phyloP scores from a whole-genome alignment of 208 protist genomes.

The Leishmania tropica region DNA sequence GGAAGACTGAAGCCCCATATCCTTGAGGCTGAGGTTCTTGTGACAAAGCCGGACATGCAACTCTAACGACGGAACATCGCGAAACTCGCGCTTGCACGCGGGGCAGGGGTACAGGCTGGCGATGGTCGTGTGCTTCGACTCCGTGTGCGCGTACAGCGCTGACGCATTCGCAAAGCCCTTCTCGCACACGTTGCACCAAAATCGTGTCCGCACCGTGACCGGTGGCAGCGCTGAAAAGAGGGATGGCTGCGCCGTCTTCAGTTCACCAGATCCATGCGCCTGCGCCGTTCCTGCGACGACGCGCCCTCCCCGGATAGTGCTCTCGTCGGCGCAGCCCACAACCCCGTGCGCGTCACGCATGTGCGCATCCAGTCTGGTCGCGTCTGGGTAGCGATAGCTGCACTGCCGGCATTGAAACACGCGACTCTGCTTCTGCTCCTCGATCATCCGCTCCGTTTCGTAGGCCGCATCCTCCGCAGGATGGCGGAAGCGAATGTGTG shows the following conservation, averaged over 20 bases:
- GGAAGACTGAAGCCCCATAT: conserved; percentile 57
- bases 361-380: conserved; percentile 44
- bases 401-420: conserved; percentile 59
- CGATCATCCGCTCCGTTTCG: conserved; percentile 77
- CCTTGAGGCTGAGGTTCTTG: conserved; percentile 57
- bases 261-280: background rate
- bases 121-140: conserved; percentile 58
- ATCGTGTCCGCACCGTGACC: conserved; percentile 33
- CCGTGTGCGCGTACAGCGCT: conserved; percentile 59
- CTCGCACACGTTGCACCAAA: conserved; percentile 87
- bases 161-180: conserved; percentile 60
- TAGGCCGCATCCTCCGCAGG: conserved; percentile 68
- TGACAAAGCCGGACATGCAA: conserved; percentile 59
- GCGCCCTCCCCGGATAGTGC: background rate
- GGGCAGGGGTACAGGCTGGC: conserved; percentile 70
- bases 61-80: conserved; percentile 63
- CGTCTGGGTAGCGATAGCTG: conserved; percentile 36
- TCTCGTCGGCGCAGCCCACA: background rate
- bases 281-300: background rate
- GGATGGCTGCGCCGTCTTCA: background rate
- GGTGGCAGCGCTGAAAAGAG: conserved; percentile 9
- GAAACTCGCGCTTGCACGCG: conserved; percentile 79
- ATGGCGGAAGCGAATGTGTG: conserved; percentile 89
- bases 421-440: conserved; percentile 25
- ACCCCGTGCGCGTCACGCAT: conserved; percentile 45